phyloP scores from a whole-genome alignment of 345 rosid species.

The Dovyalis caffra region DNA sequence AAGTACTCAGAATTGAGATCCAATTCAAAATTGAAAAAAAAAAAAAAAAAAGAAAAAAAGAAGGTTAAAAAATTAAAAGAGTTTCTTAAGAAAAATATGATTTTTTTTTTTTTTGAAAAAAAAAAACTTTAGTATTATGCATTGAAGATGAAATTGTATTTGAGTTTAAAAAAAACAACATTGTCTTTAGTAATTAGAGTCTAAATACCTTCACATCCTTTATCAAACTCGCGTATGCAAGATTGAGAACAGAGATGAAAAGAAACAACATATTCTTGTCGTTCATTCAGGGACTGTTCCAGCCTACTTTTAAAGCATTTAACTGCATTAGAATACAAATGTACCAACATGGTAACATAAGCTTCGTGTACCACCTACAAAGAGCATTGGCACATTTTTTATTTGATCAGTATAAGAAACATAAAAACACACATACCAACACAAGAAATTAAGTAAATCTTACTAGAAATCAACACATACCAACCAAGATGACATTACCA shows the following conservation, averaged over 20 bases:
- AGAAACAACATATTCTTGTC: conserved; percentile 67
- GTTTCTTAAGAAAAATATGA: too few relatives aligned
- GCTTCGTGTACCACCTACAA: conserved; percentile 56
- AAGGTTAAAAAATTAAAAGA: too few relatives aligned
- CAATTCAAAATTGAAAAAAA: too few relatives aligned
- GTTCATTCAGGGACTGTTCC: conserved; percentile 48
- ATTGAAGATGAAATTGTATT: too few relatives aligned
- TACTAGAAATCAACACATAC: neutral
- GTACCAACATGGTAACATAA: conserved; percentile 53
- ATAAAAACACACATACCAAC: too few relatives aligned
- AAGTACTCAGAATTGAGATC: too few relatives aligned
- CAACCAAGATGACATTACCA: neutral
- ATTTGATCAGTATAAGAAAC: neutral
- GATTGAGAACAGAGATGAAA: conserved; percentile 40
- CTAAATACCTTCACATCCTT: conserved; percentile 58
- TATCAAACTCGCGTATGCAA: conserved; percentile 59
- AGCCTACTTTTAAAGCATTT: conserved; percentile 48
- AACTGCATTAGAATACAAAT: conserved; percentile 51
- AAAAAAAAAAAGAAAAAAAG: too few relatives aligned
- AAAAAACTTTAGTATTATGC: too few relatives aligned
- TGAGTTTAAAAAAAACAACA: neutral
- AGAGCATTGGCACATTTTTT: too few relatives aligned
- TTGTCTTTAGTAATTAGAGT: neutral
- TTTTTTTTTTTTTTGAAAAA: too few relatives aligned
- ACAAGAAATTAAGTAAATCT: neutral